A percentile compares a stretch with the other conserved stretches of the same genome.
phyloP scores from a whole-genome alignment of 2,329 filamentous ascomycete species.

The Zymoseptoria pseudotritici region DNA sequence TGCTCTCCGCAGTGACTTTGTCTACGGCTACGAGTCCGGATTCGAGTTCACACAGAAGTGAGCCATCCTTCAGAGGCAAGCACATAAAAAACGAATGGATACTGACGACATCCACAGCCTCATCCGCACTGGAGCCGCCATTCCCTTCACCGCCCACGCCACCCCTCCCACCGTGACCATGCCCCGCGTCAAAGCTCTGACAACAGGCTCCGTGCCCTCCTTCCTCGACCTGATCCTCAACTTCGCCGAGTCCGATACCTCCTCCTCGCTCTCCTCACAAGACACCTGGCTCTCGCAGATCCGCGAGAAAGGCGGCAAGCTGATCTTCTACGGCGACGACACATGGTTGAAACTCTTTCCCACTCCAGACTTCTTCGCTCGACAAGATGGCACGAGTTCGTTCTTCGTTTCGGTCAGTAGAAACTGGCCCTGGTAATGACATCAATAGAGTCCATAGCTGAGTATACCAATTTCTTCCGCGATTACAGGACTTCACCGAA shows the following conservation, averaged over 20 bases:
- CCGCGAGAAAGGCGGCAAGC: constrained; percentile 65
- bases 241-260: constrained; percentile 87
- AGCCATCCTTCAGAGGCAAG: background rate
- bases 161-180: constrained; percentile 97
- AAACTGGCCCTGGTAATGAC: constrained; percentile 27
- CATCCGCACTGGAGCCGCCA: constrained; percentile 71
- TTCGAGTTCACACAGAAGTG: constrained; percentile 87
- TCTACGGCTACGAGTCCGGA: constrained; percentile 71
- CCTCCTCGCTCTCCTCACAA: constrained; percentile 76
- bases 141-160: constrained; percentile 92
- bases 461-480: constrained; percentile 23
- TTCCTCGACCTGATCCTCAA: constrained; percentile 97
- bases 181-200: constrained; percentile 95
- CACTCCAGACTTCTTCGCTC: constrained; percentile 59
- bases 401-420: constrained; percentile 89
- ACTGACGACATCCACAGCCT: constrained; percentile 47
- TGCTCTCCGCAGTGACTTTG: constrained; percentile 90
- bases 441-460: constrained; percentile 27
- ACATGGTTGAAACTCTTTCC: constrained; percentile 98
- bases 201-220: constrained; percentile 94
- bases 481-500: constrained; percentile 79
- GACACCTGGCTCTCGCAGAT: constrained; percentile 97
- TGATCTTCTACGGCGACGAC: constrained; percentile 95
- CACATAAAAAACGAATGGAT: background rate
- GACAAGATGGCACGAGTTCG: constrained; percentile 86